These are phyloP conservation scores for Trichophyton equinum DNA, from an alignment of 2,329 filamentous ascomycete species.

Conservation along the genomic window DNA sequence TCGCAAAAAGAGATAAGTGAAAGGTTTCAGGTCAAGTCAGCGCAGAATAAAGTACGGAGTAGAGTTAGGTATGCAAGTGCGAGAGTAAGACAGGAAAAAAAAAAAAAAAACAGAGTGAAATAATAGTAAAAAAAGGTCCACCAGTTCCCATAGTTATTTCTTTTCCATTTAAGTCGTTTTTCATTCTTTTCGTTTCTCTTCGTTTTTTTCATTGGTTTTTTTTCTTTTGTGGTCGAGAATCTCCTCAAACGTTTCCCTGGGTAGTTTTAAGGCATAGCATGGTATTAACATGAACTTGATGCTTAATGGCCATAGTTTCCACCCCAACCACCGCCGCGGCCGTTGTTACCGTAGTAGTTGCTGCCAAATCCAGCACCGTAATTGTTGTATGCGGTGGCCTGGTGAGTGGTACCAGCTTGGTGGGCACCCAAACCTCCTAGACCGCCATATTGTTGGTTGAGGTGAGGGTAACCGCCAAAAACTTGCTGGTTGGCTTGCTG, in stretches of 20 bases:
- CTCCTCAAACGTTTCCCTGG: not conserved
- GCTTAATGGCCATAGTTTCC: constrained; percentile 36
- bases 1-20: constrained; percentile 5
- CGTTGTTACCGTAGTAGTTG: constrained; percentile 34
- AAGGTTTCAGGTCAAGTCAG: not conserved
- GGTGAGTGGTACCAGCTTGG: constrained; percentile 28
- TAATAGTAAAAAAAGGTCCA: constrained; percentile 1
- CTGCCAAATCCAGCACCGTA: constrained; percentile 30
- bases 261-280: not conserved
- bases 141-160: constrained; percentile 1
- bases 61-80: not conserved
- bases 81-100: not conserved
- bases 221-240: not conserved
- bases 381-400: constrained; percentile 31
- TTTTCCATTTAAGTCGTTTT: constrained; percentile 4
- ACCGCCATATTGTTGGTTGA: constrained; percentile 41
- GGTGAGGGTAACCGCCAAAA: constrained; percentile 45
- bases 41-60: not conserved
- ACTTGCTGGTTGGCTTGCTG: constrained; percentile 41
- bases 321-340: constrained; percentile 34
- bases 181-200: constrained; percentile 4
- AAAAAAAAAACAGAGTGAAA: not conserved
- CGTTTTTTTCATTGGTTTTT: not conserved
- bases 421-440: constrained; percentile 29
- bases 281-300: not conserved